A percentile compares a stretch with the other conserved stretches of the same genome.
phyloP scores from a whole-genome alignment of 2,329 filamentous ascomycete species.

The Colletotrichum destructivum region DNA sequence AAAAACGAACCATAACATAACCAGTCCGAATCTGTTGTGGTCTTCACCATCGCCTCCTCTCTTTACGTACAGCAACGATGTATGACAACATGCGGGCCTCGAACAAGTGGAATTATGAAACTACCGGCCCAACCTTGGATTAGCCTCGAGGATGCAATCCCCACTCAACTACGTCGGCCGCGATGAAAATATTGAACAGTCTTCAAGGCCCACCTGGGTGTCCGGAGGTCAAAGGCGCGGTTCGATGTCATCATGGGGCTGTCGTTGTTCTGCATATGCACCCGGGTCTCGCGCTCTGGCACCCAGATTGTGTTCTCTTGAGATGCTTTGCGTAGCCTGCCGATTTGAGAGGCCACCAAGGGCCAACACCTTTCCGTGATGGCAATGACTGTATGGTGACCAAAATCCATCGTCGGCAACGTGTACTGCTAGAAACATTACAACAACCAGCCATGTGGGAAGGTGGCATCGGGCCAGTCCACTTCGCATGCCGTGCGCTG shows the following conservation, averaged over 20 bases:
- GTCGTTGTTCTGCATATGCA: neutral
- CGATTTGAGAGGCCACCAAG: neutral
- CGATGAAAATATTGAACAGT: conserved; percentile 8
- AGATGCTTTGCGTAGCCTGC: neutral
- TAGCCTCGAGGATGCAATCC: neutral
- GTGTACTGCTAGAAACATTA: neutral
- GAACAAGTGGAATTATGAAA: neutral
- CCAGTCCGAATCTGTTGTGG: no score
- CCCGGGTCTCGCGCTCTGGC: neutral
- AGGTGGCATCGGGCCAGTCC: neutral
- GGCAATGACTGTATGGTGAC: neutral
- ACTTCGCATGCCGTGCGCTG: neutral
- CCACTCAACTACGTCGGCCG: conserved; percentile 9
- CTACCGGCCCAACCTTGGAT: neutral
- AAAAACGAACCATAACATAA: neutral
- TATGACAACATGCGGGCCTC: neutral
- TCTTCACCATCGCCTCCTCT: neutral
- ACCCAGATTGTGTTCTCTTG: neutral
- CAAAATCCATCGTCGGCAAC: neutral
- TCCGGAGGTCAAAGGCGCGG: neutral
- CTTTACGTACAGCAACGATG: neutral
- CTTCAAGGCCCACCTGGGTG: neutral
- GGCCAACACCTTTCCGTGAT: no score
- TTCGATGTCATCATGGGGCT: conserved; percentile 14
- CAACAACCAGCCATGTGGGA: conserved; percentile 8